A percentile compares a stretch with the other conserved stretches of the same genome.
Conservation (phyloP, 2,329 filamentous ascomycete species). For the Botrytis hyacinthi region DNA sequence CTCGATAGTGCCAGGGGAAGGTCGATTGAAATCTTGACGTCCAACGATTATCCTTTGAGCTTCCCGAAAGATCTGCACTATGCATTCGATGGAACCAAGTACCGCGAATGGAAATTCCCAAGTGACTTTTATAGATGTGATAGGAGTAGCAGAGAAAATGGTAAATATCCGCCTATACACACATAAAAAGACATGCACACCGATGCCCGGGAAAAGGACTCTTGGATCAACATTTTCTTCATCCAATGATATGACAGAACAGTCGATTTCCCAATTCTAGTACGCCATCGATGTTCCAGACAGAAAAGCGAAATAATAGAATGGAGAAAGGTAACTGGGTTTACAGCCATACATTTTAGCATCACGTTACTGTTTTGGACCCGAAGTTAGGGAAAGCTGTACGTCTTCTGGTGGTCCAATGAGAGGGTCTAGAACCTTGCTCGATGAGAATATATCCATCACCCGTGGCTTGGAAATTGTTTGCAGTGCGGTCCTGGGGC, state of each 20-base stretch:
- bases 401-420: constrained; percentile 29
- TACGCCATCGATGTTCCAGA: constrained; percentile 8
- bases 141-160: constrained; percentile 24
- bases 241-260: not conserved
- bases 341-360: constrained; percentile 32
- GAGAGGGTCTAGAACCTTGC: constrained; percentile 29
- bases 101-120: constrained; percentile 30
- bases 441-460: not conserved
- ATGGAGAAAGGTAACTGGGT: constrained; percentile 13
- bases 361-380: constrained; percentile 35
- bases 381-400: constrained; percentile 29
- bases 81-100: constrained; percentile 8
- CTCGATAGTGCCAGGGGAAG: constrained; percentile 8
- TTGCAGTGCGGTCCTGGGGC: not conserved
- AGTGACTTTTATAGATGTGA: constrained; percentile 27
- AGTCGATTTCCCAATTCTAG: not conserved
- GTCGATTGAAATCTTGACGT: not conserved
- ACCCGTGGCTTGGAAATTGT: constrained; percentile 6
- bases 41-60: constrained; percentile 14
- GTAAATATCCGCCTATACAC: not conserved
- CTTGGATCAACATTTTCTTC: not conserved
- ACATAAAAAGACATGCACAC: not conserved
- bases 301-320: not conserved
- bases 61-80: constrained; percentile 13
- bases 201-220: not conserved